These are phyloP conservation scores for Candida adriatica DNA, from an alignment of 805 yeast species.

Conservation along the genomic window DNA sequence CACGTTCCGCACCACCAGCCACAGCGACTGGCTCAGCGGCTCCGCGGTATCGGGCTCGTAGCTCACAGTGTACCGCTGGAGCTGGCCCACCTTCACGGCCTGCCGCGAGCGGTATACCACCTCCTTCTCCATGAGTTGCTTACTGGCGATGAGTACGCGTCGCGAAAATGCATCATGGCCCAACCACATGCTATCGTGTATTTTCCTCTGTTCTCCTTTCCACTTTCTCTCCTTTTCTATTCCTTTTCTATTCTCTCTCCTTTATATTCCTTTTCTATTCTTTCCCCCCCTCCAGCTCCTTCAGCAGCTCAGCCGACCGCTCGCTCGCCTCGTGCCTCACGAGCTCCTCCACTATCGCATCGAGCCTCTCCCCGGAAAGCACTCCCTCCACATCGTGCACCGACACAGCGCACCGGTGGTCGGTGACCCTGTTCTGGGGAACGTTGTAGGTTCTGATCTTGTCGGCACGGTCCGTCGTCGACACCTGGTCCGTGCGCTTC, in stretches of 20 bases:
- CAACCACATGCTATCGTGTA: neutral
- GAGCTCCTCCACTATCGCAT: conserved; percentile 48
- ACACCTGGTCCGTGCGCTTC: conserved; percentile 74
- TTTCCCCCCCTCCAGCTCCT: conserved; percentile 9
- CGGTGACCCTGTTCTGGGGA: conserved; percentile 89
- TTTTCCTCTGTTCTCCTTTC: neutral
- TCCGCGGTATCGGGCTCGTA: conserved; percentile 35
- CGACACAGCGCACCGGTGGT: conserved; percentile 81
- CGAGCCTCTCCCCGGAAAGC: conserved; percentile 52
- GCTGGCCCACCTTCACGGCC: conserved; percentile 44
- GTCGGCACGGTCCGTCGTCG: conserved; percentile 85
- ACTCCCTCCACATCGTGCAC: conserved; percentile 69
- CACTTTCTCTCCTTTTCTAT: neutral
- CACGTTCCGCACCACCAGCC: conserved; percentile 54
- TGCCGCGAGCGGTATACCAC: conserved; percentile 29
- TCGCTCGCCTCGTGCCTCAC: conserved; percentile 39
- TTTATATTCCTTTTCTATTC: conserved; percentile 1
- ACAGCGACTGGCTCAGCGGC: conserved; percentile 29
- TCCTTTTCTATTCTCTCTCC: neutral
- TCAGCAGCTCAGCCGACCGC: conserved; percentile 28
- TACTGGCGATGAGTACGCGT: too few species aligned
- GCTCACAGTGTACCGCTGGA: conserved; percentile 47
- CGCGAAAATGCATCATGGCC: too few species aligned
- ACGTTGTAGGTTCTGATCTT: conserved; percentile 91
- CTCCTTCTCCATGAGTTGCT: conserved; percentile 8